Base-by-base conservation (phyloP, 164 flowering plant genomes). In the Stephania cephalantha region DNA sequence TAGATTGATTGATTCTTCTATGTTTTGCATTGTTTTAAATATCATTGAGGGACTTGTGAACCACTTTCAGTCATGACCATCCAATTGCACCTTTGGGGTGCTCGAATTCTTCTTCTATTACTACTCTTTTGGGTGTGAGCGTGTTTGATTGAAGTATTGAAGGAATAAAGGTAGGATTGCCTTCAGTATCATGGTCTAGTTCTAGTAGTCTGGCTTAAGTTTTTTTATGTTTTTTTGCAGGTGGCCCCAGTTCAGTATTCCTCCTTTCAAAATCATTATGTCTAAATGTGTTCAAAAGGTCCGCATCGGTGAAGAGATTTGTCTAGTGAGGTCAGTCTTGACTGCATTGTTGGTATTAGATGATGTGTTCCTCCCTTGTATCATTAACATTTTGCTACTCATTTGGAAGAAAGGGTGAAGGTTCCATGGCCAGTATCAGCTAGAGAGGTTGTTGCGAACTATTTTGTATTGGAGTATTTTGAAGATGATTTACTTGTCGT, bases 381-480 rank as follows among this genome's bases (percentile, higher is more conserved):
- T 74, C 83, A 74, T 84, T 89, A 80, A 88, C 68, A 63, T 75
- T 52, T 78, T 64, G 68, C 46, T 77, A 73, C 77, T 76, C 85
- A 77, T 80, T 82, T 83, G 99, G 85, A 93, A 90, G 99, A 84
- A 90, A 95, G 99, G 92, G 68, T 89, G 91, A 93, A 93, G 91
- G 80, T 91, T 80, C 77, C 98, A 10, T 95, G 99, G 99, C 99
- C 99, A 44, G 74, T 95, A 73, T 88, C 99, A 72, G 74, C 84
- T 73, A 84, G 98, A 77, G 98, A 95, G 84, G 95, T 86, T 68
- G 42, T 95, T 58, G 48, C 90, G 79, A 97, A 92, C 82, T 93
- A 79, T 75, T 90, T 85, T 80, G 83, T 77, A 76, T 81, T 95
- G 25, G 98, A 95, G 58, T 90, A 85, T 86, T 79, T 90, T 69